Evolutionary conservation across 2,329 filamentous ascomycete species (phyloP).

Genomic region (Curvularia sp.): DNA sequence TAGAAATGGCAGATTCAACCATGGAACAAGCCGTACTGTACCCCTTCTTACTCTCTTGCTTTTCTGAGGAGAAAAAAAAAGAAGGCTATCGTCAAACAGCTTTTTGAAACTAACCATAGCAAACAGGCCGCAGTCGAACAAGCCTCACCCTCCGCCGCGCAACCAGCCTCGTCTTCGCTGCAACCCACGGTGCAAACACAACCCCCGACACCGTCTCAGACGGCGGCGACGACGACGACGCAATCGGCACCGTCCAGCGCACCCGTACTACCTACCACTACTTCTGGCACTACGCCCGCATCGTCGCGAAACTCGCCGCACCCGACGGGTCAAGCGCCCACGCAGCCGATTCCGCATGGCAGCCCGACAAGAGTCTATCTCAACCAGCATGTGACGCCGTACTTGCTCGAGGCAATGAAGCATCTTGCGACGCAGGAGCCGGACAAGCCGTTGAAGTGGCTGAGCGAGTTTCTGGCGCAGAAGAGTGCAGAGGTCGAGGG

Average conservation of each 20-base stretch:
- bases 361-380: conserved; percentile 58
- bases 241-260: conserved; percentile 13
- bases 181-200: conserved; percentile 22
- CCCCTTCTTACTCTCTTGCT: background rate
- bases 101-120: background rate
- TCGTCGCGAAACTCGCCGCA: conserved; percentile 49
- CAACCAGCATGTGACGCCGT: conserved; percentile 59
- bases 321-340: conserved; percentile 40
- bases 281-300: conserved; percentile 24
- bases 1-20: conserved; percentile 42
- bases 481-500: conserved; percentile 60
- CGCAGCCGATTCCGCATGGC: conserved; percentile 55
- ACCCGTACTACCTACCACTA: conserved; percentile 2
- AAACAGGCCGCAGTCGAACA: background rate
- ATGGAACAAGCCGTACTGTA: conserved; percentile 16
- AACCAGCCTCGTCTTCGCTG: conserved; percentile 2
- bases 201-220: conserved; percentile 16
- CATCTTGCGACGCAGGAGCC: conserved; percentile 59
- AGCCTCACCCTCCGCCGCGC: conserved; percentile 3
- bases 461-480: conserved; percentile 57
- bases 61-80: background rate
- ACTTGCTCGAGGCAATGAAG: conserved; percentile 62
- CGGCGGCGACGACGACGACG: background rate
- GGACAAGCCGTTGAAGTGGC: conserved; percentile 59
- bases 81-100: too few species aligned